Conservation (phyloP, 805 yeast genomes). For the Candida montana region DNA sequence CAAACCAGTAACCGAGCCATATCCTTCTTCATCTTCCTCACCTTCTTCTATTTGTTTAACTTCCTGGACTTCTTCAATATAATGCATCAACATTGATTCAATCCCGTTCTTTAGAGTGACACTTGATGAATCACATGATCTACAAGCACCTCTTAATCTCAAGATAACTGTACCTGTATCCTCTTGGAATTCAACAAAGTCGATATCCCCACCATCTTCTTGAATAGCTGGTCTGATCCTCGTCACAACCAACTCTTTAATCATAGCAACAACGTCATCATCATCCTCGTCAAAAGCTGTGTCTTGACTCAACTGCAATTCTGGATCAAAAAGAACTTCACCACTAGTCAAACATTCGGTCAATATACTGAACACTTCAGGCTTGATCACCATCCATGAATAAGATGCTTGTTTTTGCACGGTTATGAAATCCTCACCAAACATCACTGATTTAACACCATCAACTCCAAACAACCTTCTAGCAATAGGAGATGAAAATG, state of each 20-base stretch:
- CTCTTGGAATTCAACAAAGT: slow-evolving; percentile 58
- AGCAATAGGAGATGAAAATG: slow-evolving; percentile 70
- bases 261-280: slow-evolving; percentile 61
- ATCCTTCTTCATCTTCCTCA: slow-evolving; percentile 14
- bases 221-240: too few species aligned
- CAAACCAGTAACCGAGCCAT: slow-evolving; percentile 1
- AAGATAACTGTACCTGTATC: slow-evolving; percentile 53
- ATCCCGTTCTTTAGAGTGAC: slow-evolving; percentile 65
- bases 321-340: slow-evolving; percentile 43
- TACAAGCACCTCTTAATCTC: slow-evolving; percentile 63
- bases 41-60: slow-evolving; percentile 49
- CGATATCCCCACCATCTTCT: slow-evolving; percentile 52
- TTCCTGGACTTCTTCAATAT: slow-evolving; percentile 59
- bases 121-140: slow-evolving; percentile 64
- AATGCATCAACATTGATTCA: slow-evolving; percentile 65
- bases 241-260: slow-evolving; percentile 64
- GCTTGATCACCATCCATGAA: slow-evolving; percentile 58
- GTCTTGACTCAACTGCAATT: slow-evolving; percentile 26
- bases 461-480: slow-evolving; percentile 67
- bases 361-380: slow-evolving; percentile 47
- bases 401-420: slow-evolving; percentile 52
- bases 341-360: slow-evolving; percentile 33
- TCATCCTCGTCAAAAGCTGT: slow-evolving; percentile 51
- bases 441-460: slow-evolving; percentile 71
- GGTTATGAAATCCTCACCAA: slow-evolving; percentile 81